phyloP scores from a whole-genome alignment of 1,284 basidiomycete species.

The Leccinum griseonigrum region DNA sequence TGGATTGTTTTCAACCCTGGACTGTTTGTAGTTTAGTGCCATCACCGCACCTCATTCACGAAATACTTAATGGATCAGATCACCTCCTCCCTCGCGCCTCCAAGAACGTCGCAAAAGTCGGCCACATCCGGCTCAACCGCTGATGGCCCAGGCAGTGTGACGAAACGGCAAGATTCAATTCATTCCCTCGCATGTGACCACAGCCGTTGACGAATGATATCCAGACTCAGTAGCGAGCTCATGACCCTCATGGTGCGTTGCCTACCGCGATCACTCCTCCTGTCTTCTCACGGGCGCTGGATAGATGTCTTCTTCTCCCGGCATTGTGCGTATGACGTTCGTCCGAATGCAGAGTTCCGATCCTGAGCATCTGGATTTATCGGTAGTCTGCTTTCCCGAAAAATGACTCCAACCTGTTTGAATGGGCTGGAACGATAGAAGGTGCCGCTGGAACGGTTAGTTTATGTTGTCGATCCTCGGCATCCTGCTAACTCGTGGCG shows the following conservation, averaged over 20 bases:
- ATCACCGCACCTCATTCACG: conserved; percentile 3
- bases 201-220: conserved; percentile 10
- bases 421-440: conserved; percentile 83
- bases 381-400: conserved; percentile 80
- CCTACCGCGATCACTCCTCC: neutral
- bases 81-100: conserved; percentile 60
- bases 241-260: conserved; percentile 80
- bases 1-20: conserved; percentile 2
- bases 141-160: conserved; percentile 69
- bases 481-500: conserved; percentile 1
- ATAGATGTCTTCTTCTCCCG: conserved; percentile 82
- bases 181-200: conserved; percentile 5
- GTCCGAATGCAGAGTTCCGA: neutral
- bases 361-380: conserved; percentile 5
- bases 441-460: conserved; percentile 67
- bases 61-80: conserved; percentile 62
- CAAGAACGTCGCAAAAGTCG: conserved; percentile 55
- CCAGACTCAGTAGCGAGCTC: conserved; percentile 72
- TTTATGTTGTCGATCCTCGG: neutral
- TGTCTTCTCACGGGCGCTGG: conserved; percentile 9
- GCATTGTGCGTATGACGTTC: conserved; percentile 55
- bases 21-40: conserved; percentile 1
- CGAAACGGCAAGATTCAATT: conserved; percentile 59
- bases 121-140: conserved; percentile 46
- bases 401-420: conserved; percentile 76